phyloP scores from a whole-genome alignment of 495 filamentous ascomycete species.

The Delitschia confertaspora region DNA sequence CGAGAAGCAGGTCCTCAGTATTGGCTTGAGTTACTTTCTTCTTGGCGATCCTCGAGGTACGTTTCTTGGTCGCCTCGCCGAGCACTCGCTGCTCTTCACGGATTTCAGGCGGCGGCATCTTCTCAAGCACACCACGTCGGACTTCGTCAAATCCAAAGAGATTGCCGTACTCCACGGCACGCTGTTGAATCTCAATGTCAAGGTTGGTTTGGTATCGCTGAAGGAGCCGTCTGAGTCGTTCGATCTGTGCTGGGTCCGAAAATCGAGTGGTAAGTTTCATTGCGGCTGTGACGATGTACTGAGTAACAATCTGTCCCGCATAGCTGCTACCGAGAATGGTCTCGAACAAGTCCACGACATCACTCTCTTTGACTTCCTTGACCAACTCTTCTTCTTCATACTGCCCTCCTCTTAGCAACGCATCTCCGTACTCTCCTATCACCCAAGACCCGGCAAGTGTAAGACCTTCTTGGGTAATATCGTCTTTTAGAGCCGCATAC shows the following conservation, averaged over 20 bases:
- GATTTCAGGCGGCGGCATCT: slow-evolving; percentile 95
- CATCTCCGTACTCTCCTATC: slow-evolving; percentile 94
- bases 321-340: slow-evolving; percentile 92
- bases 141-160: slow-evolving; percentile 84
- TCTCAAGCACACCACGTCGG: slow-evolving; percentile 81
- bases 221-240: slow-evolving; percentile 71
- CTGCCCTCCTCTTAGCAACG: slow-evolving; percentile 74
- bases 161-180: slow-evolving; percentile 89
- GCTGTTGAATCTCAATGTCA: slow-evolving; percentile 91
- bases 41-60: slow-evolving; percentile 57
- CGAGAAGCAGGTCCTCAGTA: slow-evolving; percentile 84
- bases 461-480: slow-evolving; percentile 93
- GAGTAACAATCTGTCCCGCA: slow-evolving; percentile 74
- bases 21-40: slow-evolving; percentile 67
- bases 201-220: slow-evolving; percentile 67
- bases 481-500: slow-evolving; percentile 79
- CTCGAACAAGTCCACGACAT: slow-evolving; percentile 81
- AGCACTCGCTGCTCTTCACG: slow-evolving; percentile 85
- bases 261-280: slow-evolving; percentile 94
- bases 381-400: slow-evolving; percentile 95
- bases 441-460: slow-evolving; percentile 95
- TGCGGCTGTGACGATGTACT: slow-evolving; percentile 90
- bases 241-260: slow-evolving; percentile 70
- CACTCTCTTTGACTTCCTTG: slow-evolving; percentile 77
- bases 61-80: slow-evolving; percentile 77